Base-by-base conservation (phyloP, 441 rosid genomes). In the Arabidopsis lyrata region DNA sequence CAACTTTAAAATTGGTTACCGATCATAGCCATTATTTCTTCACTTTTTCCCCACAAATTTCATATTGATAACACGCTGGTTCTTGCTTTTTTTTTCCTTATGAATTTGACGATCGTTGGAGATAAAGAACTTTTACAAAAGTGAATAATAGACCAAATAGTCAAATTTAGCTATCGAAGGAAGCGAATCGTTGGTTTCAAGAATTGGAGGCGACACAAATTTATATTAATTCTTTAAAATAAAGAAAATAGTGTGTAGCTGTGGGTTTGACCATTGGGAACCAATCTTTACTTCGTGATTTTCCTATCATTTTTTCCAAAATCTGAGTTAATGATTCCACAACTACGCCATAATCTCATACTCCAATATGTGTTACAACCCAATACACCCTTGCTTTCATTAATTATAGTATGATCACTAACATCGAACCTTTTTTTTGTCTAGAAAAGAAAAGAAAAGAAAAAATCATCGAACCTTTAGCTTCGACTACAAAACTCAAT, bases 321-420 rank as follows among this genome's bases (percentile, higher is more conserved):
- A 11, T 32, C 54, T 14, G n/a, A 41, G 14, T 63, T 50, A 59
- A 67, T 56, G 42, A 75, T 75, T 68, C 71, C 49, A 67, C 53
- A 67, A 47, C 14, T 9, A 15, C 60, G 53, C 66, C 41, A n/a
- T n/a, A n/a, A n/a, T n/a, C n/a, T n/a, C n/a, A n/a, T n/a, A n/a
- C n/a, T n/a, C n/a, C n/a, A n/a, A n/a, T n/a, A 67, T 24, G 74
- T 61, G 50, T 75, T 75, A 75, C 78, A 75, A 54, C 69, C 35
- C 57, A 5, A 42, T 22, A 61, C 78, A 60, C 50, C 64, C 74
- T 75, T 61, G 74, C 78, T 61, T 68, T 75, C 64, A 61, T 75
- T 68, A 41, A 60, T 20, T 53, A 75, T 38, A 22, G 24, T 22
- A 22, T 22, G 4, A 35, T 53, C 18, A 2, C 24, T 34, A 42